Evolutionary conservation across 129 eudicot genomes (phyloP).

Genomic region (Helianthus tuberosus): DNA sequence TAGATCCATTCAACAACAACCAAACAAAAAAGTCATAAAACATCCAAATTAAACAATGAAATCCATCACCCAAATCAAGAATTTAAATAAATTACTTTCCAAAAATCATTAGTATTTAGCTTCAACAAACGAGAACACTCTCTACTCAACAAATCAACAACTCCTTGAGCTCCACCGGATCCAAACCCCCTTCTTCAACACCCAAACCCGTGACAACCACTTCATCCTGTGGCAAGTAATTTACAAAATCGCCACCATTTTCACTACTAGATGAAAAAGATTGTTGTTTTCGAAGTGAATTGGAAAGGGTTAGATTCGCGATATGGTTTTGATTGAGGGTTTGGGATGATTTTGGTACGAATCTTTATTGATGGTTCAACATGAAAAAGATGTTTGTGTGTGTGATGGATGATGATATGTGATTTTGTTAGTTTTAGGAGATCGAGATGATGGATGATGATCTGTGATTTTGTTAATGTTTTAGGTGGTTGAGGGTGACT

Average conservation of each 20-base stretch:
- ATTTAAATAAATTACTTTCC: slow-evolving; percentile 67
- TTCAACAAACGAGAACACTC: slow-evolving; percentile 76
- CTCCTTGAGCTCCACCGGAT: slow-evolving; percentile 81
- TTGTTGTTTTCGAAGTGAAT: slow-evolving; percentile 50
- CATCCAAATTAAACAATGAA: background rate
- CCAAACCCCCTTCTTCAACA: slow-evolving; percentile 84
- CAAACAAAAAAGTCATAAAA: background rate
- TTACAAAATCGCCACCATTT: slow-evolving; percentile 54
- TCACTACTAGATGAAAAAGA: slow-evolving; percentile 31
- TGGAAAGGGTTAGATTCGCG: slow-evolving; percentile 50
- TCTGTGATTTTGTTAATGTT: slow-evolving; percentile 7
- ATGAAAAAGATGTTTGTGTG: slow-evolving; percentile 9
- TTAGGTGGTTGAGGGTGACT: no score
- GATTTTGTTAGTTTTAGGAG: slow-evolving; percentile 26
- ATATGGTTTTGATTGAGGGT: slow-evolving; percentile 1
- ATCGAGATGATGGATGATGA: slow-evolving; percentile 14
- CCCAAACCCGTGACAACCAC: slow-evolving; percentile 90
- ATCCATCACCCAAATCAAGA: background rate
- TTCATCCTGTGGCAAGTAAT: slow-evolving; percentile 93
- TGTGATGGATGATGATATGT: background rate
- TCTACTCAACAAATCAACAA: slow-evolving; percentile 77
- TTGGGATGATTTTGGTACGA: slow-evolving; percentile 18
- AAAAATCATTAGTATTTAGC: slow-evolving; percentile 68
- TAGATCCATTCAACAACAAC: background rate
- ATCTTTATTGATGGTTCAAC: slow-evolving; percentile 32